Percentiles rank a stretch among this genome's conserved stretches.
Evolutionary conservation across 129 eudicot genomes (phyloP).

Genomic region (Glebionis coronaria): DNA sequence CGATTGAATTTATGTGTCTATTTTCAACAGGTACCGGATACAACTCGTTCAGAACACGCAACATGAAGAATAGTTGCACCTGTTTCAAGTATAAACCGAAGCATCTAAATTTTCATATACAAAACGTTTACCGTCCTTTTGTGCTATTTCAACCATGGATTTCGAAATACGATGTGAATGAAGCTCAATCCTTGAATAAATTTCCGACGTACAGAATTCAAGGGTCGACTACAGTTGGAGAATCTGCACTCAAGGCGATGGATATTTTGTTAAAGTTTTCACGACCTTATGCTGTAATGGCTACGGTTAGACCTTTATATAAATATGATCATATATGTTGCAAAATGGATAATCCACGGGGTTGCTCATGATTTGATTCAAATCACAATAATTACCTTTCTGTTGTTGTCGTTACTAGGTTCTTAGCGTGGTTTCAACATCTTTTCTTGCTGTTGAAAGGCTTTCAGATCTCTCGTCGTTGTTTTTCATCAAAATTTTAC

Average conservation of each 20-base stretch:
- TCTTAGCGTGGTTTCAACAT: conserved; percentile 30
- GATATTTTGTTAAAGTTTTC: conserved; percentile 33
- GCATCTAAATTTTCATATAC: not conserved
- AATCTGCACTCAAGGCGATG: conserved; percentile 7
- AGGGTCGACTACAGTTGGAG: not conserved
- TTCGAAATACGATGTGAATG: not conserved
- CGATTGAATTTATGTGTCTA: not conserved
- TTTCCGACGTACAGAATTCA: not conserved
- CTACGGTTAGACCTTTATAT: conserved; percentile 26
- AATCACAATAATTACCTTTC: not conserved
- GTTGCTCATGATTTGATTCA: not conserved
- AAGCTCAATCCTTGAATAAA: not conserved
- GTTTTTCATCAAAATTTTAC: conserved; percentile 26
- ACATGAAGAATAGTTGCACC: conserved; percentile 8
- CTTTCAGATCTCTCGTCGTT: conserved; percentile 26
- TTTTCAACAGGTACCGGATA: conserved; percentile 11
- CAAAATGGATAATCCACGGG: too few species aligned
- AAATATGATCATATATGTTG: not conserved
- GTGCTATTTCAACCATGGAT: conserved; percentile 1
- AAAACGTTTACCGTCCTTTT: not conserved
- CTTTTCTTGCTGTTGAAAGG: conserved; percentile 34
- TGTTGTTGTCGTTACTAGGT: conserved; percentile 12
- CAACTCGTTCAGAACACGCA: conserved; percentile 1
- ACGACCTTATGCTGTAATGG: conserved; percentile 32
- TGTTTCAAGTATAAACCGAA: conserved; percentile 1